phyloP scores from a whole-genome alignment of 2,329 filamentous ascomycete species.

The Akanthomyces lecanii region DNA sequence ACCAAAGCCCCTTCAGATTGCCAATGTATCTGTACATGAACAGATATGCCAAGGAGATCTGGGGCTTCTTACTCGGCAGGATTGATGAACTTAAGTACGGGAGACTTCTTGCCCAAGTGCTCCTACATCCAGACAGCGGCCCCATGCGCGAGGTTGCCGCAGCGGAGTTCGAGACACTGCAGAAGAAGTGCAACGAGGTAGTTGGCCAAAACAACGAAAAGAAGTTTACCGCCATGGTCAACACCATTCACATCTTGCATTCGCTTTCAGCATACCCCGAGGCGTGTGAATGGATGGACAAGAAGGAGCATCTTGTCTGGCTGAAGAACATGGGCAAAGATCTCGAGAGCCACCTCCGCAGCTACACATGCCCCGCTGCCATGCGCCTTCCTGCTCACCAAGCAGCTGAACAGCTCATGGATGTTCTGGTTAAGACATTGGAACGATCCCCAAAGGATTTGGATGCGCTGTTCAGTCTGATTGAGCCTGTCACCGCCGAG shows the following conservation, averaged over 20 bases:
- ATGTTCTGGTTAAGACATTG: conserved; percentile 77
- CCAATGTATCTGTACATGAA: conserved; percentile 93
- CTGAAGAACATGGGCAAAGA: conserved; percentile 68
- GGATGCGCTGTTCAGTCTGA: conserved; percentile 77
- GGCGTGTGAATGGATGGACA: conserved; percentile 67
- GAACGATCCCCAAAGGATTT: conserved; percentile 69
- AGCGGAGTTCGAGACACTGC: conserved; percentile 67
- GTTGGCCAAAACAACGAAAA: conserved; percentile 65
- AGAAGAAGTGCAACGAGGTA: conserved; percentile 61
- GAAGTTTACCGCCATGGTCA: conserved; percentile 67
- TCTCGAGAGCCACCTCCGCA: conserved; percentile 68
- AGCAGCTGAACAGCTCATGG: conserved; percentile 81
- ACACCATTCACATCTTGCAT: conserved; percentile 80
- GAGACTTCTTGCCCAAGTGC: conserved; percentile 82
- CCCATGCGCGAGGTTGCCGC: conserved; percentile 71
- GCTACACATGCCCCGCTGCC: conserved; percentile 63
- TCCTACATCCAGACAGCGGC: conserved; percentile 70
- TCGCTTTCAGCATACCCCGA: conserved; percentile 66
- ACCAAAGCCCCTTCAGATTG: conserved; percentile 84
- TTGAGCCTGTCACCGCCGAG: conserved; percentile 78
- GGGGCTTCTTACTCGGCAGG: conserved; percentile 72
- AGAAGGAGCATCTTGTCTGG: conserved; percentile 57
- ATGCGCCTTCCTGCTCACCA: conserved; percentile 85
- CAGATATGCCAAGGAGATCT: conserved; percentile 84
- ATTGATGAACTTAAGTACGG: conserved; percentile 84